Percentiles rank a stretch among this genome's conserved stretches.
Evolutionary conservation across 495 filamentous ascomycete genomes (phyloP).

Genomic region (Delitschia confertaspora): DNA sequence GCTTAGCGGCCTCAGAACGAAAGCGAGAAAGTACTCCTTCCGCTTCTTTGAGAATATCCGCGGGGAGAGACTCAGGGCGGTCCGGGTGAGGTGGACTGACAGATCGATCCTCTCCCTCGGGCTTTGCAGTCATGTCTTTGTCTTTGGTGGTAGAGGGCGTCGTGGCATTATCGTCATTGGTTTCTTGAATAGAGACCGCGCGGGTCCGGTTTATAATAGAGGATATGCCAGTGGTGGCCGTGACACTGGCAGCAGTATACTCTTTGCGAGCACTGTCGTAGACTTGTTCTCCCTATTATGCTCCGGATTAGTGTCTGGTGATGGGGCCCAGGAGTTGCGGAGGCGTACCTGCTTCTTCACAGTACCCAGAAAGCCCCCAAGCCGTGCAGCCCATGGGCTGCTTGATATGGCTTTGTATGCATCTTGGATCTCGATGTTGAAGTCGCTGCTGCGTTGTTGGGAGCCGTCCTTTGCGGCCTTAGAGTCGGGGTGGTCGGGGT

Average conservation of each 20-base stretch:
- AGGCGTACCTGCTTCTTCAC: slow-evolving; percentile 70
- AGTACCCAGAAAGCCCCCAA: slow-evolving; percentile 81
- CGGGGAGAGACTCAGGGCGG: slow-evolving; percentile 42
- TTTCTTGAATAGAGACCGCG: slow-evolving; percentile 26
- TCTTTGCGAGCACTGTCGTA: slow-evolving; percentile 79
- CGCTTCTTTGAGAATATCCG: slow-evolving; percentile 47
- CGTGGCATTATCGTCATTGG: slow-evolving; percentile 11
- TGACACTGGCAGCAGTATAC: slow-evolving; percentile 63
- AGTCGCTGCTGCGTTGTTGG: slow-evolving; percentile 42
- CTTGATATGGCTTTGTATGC: slow-evolving; percentile 87
- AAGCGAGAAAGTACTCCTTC: slow-evolving; percentile 79
- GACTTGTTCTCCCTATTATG: slow-evolving; percentile 63
- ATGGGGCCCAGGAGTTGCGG: too few species aligned
- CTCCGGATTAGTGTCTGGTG: not conserved
- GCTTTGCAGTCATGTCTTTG: slow-evolving; percentile 33
- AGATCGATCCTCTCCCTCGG: not conserved
- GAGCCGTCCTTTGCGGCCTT: slow-evolving; percentile 43
- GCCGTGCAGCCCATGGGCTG: slow-evolving; percentile 79
- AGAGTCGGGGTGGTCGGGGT: slow-evolving; percentile 46
- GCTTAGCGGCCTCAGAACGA: slow-evolving; percentile 68
- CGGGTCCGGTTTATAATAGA: slow-evolving; percentile 21
- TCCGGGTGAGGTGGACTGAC: slow-evolving; percentile 16
- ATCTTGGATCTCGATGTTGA: slow-evolving; percentile 87
- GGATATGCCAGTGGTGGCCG: slow-evolving; percentile 71
- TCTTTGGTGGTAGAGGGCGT: slow-evolving; percentile 28